Evolutionary conservation across 192 early-diverging fungal genomes (phyloP).

Genomic region (Chytriomyces sp.): DNA sequence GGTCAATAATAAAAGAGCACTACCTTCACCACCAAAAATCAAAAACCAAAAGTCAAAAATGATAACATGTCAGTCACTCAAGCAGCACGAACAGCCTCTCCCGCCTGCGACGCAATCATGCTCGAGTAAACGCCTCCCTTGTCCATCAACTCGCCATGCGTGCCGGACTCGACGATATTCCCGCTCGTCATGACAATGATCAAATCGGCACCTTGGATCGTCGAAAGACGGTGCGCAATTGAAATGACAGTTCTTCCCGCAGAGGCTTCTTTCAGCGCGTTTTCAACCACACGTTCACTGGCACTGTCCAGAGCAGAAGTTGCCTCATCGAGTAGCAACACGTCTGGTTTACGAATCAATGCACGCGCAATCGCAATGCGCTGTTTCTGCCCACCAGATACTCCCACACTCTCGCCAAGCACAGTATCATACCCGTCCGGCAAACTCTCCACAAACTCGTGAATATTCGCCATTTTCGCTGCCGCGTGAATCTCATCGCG

Average conservation of each 20-base stretch:
- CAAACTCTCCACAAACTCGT: constrained; percentile 37
- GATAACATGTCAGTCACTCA: no score
- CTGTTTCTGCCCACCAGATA: constrained; percentile 53
- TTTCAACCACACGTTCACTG: neutral
- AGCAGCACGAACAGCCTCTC: no score
- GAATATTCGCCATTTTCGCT: constrained; percentile 35
- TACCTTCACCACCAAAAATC: no score
- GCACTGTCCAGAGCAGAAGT: neutral
- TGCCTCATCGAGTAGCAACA: constrained; percentile 45
- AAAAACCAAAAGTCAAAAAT: no score
- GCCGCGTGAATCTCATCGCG: constrained; percentile 52
- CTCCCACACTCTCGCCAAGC: constrained; percentile 38
- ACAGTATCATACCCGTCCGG: constrained; percentile 39
- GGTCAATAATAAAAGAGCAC: no score
- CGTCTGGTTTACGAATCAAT: constrained; percentile 54
- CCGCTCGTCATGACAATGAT: constrained; percentile 1
- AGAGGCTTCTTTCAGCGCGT: neutral
- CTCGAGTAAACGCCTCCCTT: no score
- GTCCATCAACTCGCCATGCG: neutral
- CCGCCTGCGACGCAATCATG: no score
- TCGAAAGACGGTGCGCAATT: neutral
- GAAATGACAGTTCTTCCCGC: constrained; percentile 5
- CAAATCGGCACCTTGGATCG: neutral
- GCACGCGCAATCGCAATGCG: constrained; percentile 63
- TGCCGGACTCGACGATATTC: constrained; percentile 1